phyloP scores from a whole-genome alignment of 345 rosid species.

The Euphorbia peplus region DNA sequence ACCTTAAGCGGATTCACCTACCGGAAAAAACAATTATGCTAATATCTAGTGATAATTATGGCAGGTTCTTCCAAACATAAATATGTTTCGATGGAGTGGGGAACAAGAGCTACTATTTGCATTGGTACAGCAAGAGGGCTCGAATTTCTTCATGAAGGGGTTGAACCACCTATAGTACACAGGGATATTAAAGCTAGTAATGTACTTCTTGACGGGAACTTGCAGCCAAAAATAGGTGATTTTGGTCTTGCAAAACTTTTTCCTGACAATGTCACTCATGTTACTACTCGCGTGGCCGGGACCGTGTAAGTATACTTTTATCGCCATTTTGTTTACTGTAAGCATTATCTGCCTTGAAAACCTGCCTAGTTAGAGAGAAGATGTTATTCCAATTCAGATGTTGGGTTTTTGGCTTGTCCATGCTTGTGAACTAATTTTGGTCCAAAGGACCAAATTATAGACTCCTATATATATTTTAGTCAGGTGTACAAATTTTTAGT shows the following conservation, averaged over 20 bases:
- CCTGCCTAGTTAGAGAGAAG: neutral
- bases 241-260: conserved; percentile 77
- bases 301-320: conserved; percentile 49
- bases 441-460: too few species aligned
- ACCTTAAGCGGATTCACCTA: too few species aligned
- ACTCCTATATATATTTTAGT: too few species aligned
- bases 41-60: conserved; percentile 6
- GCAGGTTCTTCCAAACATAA: conserved; percentile 59
- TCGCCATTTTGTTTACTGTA: conserved; percentile 4
- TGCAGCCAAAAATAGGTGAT: conserved; percentile 68
- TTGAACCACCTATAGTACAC: conserved; percentile 61
- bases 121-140: conserved; percentile 64
- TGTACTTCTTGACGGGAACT: conserved; percentile 55
- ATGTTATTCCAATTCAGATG: neutral
- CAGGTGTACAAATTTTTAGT: too few species aligned
- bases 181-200: conserved; percentile 83
- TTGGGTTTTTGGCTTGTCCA: neutral
- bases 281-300: conserved; percentile 80
- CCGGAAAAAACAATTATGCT: conserved; percentile 10
- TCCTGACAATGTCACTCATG: conserved; percentile 69
- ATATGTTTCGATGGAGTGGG: conserved; percentile 49
- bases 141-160: conserved; percentile 66
- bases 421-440: too few species aligned
- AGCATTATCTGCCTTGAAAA: neutral
- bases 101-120: conserved; percentile 55